phyloP scores from a whole-genome alignment of 2,329 filamentous ascomycete genomes.

The Fusarium sp. region DNA sequence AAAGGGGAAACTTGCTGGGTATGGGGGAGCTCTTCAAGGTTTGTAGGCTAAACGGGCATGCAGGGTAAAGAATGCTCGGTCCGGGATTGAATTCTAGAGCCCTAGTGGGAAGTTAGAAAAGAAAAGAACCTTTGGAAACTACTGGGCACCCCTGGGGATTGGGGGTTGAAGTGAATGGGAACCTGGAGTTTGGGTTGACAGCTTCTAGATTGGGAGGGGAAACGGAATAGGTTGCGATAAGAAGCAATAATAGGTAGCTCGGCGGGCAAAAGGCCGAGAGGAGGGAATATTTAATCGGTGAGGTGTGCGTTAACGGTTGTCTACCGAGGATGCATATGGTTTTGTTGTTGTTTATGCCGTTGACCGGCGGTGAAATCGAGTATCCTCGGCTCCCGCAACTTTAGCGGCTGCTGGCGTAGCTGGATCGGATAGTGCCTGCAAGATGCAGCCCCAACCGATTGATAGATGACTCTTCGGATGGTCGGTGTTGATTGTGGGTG shows the following conservation, averaged over 20 bases:
- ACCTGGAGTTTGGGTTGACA: neutral
- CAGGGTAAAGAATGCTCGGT: slow-evolving; percentile 21
- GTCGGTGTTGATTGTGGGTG: slow-evolving; percentile 3
- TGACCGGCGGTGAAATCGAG: slow-evolving; percentile 29
- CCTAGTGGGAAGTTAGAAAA: slow-evolving; percentile 3
- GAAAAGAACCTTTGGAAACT: slow-evolving; percentile 12
- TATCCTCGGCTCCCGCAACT: slow-evolving; percentile 8
- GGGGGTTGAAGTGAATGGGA: slow-evolving; percentile 4
- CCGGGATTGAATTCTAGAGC: slow-evolving; percentile 7
- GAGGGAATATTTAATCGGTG: neutral
- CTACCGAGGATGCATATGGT: slow-evolving; percentile 9
- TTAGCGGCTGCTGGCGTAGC: slow-evolving; percentile 18
- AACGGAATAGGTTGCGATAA: slow-evolving; percentile 13
- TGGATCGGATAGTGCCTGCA: slow-evolving; percentile 27
- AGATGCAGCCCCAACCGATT: slow-evolving; percentile 26
- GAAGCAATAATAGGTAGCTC: slow-evolving; percentile 2
- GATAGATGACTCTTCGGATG: slow-evolving; percentile 14
- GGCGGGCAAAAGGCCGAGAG: slow-evolving; percentile 1
- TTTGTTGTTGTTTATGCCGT: slow-evolving; percentile 19
- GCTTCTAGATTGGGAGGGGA: slow-evolving; percentile 23
- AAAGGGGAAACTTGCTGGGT: slow-evolving; percentile 24
- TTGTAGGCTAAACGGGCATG: slow-evolving; percentile 30
- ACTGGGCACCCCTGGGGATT: neutral
- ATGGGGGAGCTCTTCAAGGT: slow-evolving; percentile 8
- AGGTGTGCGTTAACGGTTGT: neutral